phyloP scores from a whole-genome alignment of 371 early-diverging fungal species.

The Caulochytrium protostelioides region DNA sequence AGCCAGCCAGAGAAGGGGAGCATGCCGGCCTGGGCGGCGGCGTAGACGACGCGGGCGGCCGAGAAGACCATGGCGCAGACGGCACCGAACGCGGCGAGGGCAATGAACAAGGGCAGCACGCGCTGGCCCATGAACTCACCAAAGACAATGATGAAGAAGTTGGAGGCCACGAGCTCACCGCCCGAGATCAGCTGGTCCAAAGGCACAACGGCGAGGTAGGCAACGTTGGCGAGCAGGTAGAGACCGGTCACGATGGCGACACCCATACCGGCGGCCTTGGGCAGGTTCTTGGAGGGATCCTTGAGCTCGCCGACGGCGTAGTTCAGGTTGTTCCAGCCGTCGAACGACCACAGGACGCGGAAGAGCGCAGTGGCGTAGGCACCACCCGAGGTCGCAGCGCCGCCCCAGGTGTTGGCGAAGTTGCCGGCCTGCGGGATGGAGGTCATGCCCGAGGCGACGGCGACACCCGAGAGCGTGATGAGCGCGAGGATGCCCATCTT shows the following conservation, averaged over 20 bases:
- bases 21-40: slow-evolving; percentile 10
- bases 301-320: slow-evolving; percentile 15
- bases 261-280: slow-evolving; percentile 11
- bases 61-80: slow-evolving; percentile 20
- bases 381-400: slow-evolving; percentile 3
- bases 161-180: slow-evolving; percentile 17
- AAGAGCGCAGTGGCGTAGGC: slow-evolving; percentile 10
- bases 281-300: slow-evolving; percentile 13
- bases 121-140: slow-evolving; percentile 14
- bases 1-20: slow-evolving; percentile 13
- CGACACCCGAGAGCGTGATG: slow-evolving; percentile 6
- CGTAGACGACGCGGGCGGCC: slow-evolving; percentile 4
- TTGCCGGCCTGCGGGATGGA: slow-evolving; percentile 2
- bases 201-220: slow-evolving; percentile 11
- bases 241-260: slow-evolving; percentile 7
- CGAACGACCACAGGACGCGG: slow-evolving; percentile 63
- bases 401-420: slow-evolving; percentile 3
- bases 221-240: slow-evolving; percentile 13
- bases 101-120: slow-evolving; percentile 22
- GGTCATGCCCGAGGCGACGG: slow-evolving; percentile 14
- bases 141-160: slow-evolving; percentile 18
- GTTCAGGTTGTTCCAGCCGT: slow-evolving; percentile 17
- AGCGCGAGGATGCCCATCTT: slow-evolving; percentile 8
- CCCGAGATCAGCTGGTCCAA: slow-evolving; percentile 2
- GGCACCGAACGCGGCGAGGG: slow-evolving; percentile 19